Base-by-base conservation (phyloP, 345 rosid genomes). In the Eucalyptus virginea region DNA sequence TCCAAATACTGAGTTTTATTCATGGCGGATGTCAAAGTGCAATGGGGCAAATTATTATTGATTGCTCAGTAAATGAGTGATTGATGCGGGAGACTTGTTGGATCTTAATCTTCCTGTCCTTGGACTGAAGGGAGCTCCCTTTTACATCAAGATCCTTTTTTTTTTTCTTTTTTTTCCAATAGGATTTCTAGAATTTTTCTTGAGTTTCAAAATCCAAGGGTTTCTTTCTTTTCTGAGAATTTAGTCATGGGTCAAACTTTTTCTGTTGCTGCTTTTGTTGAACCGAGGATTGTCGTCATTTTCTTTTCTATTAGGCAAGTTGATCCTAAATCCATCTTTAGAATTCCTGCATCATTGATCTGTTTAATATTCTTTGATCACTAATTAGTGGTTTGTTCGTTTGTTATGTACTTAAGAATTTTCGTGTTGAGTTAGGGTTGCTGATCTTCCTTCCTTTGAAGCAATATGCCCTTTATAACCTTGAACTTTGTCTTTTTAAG, bases 101-200 rank as follows among this genome's bases (percentile, higher is more conserved):
- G 92, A 93, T 95, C 97, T 88, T 94, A 93, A 91, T 90, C 94
- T 93, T 91, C 91, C 97, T 94, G 90, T 94, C 91, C 94, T 96
- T 98, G 99, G 99, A 98, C 99, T 98, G 99, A 98, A 98, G 99
- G 99, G 99, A 98, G 99, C 99, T 96, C 99, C 99, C 98, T 96
- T 91, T 87, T 60, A 81, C 86, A 6, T 47, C 69, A 6, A 26
- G 54, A 65, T 23, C 67, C 30, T 24, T 3, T 50, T 52, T 21
- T 48, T 45, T 65, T 47, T 30, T n/a, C n/a, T n/a, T 13, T 48
- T 47, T 67, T 48, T n/a, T 8, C 14, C 14, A 77, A 40, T 54
- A 37, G 16, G 16, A 8, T 34, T 54, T 54, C 67, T 50, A n/a
- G 17, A 48, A n/a, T 37, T 49, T 87, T 87, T 40, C 44, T 52